phyloP scores from a whole-genome alignment of 2,329 filamentous ascomycete species.

The Cordyceps militaris region DNA sequence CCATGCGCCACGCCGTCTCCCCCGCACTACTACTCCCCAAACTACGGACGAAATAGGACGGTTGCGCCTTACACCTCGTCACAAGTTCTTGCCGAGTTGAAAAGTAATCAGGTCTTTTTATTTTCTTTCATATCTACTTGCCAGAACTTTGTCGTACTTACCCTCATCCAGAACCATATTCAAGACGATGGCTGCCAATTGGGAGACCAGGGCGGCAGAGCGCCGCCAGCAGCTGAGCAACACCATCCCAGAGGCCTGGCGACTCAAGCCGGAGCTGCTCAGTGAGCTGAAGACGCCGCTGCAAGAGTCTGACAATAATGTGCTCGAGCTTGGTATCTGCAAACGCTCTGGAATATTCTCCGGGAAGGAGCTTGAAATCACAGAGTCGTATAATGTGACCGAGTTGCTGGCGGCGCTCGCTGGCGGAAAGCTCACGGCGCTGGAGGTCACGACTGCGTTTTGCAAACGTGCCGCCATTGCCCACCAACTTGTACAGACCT shows the following conservation, averaged over 20 bases:
- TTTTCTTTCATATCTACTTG: neutral
- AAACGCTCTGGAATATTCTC: slow-evolving; percentile 31
- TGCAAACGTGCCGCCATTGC: slow-evolving; percentile 24
- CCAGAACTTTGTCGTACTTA: neutral
- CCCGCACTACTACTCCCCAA: neutral
- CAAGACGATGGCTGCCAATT: neutral
- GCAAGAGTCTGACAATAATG: slow-evolving; percentile 14
- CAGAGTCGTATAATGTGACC: slow-evolving; percentile 32
- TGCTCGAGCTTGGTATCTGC: slow-evolving; percentile 15
- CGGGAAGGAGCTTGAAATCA: slow-evolving; percentile 35
- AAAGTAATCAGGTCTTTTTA: neutral
- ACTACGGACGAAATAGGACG: no score
- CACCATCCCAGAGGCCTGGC: slow-evolving; percentile 15
- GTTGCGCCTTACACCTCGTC: no score
- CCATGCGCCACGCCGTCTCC: neutral
- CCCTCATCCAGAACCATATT: neutral
- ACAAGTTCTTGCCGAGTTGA: no score
- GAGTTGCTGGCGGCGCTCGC: slow-evolving; percentile 31
- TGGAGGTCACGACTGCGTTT: slow-evolving; percentile 29
- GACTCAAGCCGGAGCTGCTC: slow-evolving; percentile 8
- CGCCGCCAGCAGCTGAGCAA: slow-evolving; percentile 6
- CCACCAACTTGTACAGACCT: slow-evolving; percentile 20
- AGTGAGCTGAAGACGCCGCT: slow-evolving; percentile 1
- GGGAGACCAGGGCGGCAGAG: slow-evolving; percentile 1
- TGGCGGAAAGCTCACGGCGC: slow-evolving; percentile 24